phyloP scores from a whole-genome alignment of 2,329 filamentous ascomycete species.

The Graphium sp. region DNA sequence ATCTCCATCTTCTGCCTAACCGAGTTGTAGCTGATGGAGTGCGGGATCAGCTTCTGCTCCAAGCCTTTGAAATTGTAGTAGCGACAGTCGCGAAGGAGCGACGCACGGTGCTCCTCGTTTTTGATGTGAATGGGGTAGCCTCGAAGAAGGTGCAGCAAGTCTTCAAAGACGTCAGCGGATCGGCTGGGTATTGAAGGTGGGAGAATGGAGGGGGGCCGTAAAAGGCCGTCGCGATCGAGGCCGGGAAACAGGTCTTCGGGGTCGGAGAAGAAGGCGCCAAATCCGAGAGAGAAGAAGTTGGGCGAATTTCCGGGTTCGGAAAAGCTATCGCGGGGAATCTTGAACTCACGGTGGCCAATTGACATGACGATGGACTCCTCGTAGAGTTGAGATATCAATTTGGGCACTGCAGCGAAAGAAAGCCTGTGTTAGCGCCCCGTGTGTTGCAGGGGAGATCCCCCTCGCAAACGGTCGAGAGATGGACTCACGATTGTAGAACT shows the following conservation, averaged over 20 bases:
- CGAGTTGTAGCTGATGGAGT: slow-evolving; percentile 61
- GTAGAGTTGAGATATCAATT: slow-evolving; percentile 78
- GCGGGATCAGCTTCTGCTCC: slow-evolving; percentile 72
- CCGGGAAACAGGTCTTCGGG: slow-evolving; percentile 75
- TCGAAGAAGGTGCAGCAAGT: slow-evolving; percentile 65
- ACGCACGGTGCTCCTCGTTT: slow-evolving; percentile 57
- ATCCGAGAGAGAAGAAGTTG: slow-evolving; percentile 89
- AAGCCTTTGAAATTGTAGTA: slow-evolving; percentile 89
- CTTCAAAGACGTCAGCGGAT: slow-evolving; percentile 68
- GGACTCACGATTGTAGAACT: slow-evolving; percentile 69
- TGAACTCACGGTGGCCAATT: slow-evolving; percentile 75
- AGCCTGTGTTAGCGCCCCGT: slow-evolving; percentile 6
- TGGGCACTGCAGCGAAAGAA: slow-evolving; percentile 49
- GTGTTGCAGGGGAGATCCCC: no score
- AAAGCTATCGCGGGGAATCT: slow-evolving; percentile 80
- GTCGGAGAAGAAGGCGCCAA: slow-evolving; percentile 70
- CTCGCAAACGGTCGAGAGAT: no score
- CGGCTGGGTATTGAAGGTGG: slow-evolving; percentile 69
- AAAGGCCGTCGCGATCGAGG: slow-evolving; percentile 57
- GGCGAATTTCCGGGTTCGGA: slow-evolving; percentile 74
- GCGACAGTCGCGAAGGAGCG: slow-evolving; percentile 68
- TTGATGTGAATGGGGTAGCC: slow-evolving; percentile 71
- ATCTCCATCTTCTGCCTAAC: slow-evolving; percentile 57
- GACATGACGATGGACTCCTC: slow-evolving; percentile 85
- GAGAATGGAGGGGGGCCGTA: slow-evolving; percentile 73